Evolutionary conservation across 495 filamentous ascomycete genomes (phyloP).

Genomic region (Annulohypoxylon bovei): DNA sequence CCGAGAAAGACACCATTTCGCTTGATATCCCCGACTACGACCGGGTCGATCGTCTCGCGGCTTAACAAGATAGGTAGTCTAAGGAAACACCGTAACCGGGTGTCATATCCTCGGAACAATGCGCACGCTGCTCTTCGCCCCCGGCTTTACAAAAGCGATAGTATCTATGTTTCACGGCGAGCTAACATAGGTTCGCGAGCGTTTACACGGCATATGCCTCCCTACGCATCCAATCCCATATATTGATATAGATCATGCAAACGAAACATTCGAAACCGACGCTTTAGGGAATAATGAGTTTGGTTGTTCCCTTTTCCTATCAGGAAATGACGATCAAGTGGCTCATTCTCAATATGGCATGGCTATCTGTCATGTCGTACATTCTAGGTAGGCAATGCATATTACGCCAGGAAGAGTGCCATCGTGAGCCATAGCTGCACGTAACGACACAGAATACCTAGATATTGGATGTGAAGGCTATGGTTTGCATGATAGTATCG

Average conservation of each 20-base stretch:
- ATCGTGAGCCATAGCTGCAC: not conserved
- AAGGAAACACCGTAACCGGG: not conserved
- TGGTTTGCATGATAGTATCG: not conserved
- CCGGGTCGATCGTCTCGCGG: not conserved
- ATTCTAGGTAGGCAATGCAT: not conserved
- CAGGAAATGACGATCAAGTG: not conserved
- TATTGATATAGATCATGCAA: not conserved
- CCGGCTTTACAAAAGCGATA: not conserved
- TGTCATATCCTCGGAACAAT: not conserved
- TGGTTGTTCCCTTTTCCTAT: not conserved
- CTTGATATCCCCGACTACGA: not conserved
- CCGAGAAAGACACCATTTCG: not conserved
- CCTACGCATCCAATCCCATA: not conserved
- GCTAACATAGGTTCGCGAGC: not conserved
- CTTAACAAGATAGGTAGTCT: not conserved
- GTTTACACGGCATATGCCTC: not conserved
- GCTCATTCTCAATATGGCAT: not conserved
- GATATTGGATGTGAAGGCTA: not conserved
- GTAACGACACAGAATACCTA: not conserved
- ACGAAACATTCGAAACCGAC: not conserved
- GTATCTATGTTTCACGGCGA: not conserved
- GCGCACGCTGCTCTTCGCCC: not conserved
- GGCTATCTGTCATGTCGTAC: not conserved
- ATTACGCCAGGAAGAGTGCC: not conserved
- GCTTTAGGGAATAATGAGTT: not conserved